Evolutionary conservation across 352 stramenopile species (phyloP).

Genomic region (Phytophthora europaea): DNA sequence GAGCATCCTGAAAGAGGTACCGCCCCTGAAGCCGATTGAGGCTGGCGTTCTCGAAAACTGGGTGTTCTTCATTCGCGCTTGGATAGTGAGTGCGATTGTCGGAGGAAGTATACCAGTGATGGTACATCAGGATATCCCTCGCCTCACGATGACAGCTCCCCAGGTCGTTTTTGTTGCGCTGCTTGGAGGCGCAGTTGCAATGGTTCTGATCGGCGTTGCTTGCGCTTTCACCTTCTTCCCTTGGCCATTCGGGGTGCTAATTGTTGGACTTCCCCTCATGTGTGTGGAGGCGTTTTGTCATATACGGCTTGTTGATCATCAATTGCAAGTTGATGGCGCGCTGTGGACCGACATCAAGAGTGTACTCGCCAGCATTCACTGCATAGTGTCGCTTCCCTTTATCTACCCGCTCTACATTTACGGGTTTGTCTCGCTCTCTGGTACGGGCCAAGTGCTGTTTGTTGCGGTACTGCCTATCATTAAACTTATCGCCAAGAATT

Average conservation of each 20-base stretch:
- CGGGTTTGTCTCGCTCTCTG: neutral
- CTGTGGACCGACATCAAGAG: neutral
- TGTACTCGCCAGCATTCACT: neutral
- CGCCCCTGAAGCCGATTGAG: neutral
- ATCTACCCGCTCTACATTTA: neutral
- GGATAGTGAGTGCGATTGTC: neutral
- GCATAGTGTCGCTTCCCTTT: neutral
- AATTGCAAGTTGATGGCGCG: neutral
- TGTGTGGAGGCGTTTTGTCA: neutral
- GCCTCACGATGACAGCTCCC: neutral
- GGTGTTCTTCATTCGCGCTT: conserved; percentile 8
- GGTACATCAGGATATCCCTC: neutral
- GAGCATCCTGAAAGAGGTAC: neutral
- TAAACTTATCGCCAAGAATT: neutral
- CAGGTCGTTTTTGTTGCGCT: neutral
- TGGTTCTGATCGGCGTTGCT: neutral
- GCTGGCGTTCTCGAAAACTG: neutral
- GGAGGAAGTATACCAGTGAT: neutral
- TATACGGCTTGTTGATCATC: neutral
- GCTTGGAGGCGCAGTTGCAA: neutral
- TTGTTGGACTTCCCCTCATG: neutral
- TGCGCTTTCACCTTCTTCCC: neutral
- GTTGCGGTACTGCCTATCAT: neutral
- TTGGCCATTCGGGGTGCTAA: neutral
- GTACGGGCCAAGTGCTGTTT: neutral